Evolutionary conservation across 495 filamentous ascomycete genomes (phyloP).

Genomic region (Friedmanniomyces endolithicus): DNA sequence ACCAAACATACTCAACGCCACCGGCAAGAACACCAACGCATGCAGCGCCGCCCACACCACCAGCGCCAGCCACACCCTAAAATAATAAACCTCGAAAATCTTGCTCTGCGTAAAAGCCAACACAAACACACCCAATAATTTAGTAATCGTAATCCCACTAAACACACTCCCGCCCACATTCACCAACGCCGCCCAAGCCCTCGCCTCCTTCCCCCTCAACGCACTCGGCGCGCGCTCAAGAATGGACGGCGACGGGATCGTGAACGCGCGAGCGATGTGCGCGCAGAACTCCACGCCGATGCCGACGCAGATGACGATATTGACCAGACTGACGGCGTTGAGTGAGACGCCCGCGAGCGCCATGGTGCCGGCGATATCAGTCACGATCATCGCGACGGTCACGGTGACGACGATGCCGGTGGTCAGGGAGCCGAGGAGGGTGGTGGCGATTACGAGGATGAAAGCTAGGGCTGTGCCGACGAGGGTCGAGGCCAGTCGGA

Average conservation of each 20-base stretch:
- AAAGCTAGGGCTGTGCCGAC: conserved; percentile 71
- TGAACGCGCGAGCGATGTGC: conserved; percentile 90
- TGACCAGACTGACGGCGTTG: conserved; percentile 93
- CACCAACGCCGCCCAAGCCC: conserved; percentile 82
- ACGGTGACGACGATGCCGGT: conserved; percentile 72
- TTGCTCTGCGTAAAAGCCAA: conserved; percentile 90
- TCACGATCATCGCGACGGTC: conserved; percentile 82
- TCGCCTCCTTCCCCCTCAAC: conserved; percentile 54
- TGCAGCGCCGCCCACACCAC: conserved; percentile 81
- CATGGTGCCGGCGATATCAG: conserved; percentile 94
- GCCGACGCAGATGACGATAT: conserved; percentile 89
- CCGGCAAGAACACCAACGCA: conserved; percentile 82
- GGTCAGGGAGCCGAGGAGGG: conserved; percentile 69
- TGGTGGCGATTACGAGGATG: conserved; percentile 63
- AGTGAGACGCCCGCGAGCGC: conserved; percentile 77
- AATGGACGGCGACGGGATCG: conserved; percentile 68
- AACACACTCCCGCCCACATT: conserved; percentile 92
- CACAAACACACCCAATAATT: conserved; percentile 81
- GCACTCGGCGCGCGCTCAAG: conserved; percentile 57
- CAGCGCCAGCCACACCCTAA: conserved; percentile 85
- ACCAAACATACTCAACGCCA: conserved; percentile 73
- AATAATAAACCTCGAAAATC: conserved; percentile 99
- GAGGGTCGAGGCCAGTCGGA: conserved; percentile 61
- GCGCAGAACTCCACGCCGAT: conserved; percentile 97
- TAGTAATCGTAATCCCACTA: conserved; percentile 91